Percentiles rank a stretch among this genome's conserved stretches.
Evolutionary conservation across 805 yeast species (phyloP).

Genomic region (Saccharomyces paradoxus): DNA sequence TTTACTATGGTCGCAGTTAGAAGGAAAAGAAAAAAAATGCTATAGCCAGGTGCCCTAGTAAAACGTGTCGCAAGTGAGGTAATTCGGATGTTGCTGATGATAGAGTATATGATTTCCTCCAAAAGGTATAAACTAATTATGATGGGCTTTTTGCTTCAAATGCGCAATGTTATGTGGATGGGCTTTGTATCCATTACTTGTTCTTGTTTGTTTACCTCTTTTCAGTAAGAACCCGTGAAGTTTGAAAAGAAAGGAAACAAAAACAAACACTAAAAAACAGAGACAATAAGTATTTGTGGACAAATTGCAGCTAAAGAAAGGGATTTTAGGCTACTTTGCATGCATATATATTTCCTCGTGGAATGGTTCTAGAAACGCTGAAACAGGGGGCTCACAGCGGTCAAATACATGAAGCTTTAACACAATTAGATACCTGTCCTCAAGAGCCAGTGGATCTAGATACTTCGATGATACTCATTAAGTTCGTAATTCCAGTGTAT

Average conservation of each 20-base stretch:
- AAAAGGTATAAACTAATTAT: not conserved
- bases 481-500: conserved; percentile 16
- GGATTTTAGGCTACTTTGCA: not conserved
- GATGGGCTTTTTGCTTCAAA: not conserved
- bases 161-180: not conserved
- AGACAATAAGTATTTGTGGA: not conserved
- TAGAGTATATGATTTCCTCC: not conserved
- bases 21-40: not conserved
- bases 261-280: not conserved
- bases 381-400: not conserved
- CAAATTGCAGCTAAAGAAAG: not conserved
- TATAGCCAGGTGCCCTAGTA: not conserved
- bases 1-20: not conserved
- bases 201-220: not conserved
- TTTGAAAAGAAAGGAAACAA: not conserved
- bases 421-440: not conserved
- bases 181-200: not conserved
- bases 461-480: conserved; percentile 2
- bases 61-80: not conserved
- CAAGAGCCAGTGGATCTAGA: not conserved
- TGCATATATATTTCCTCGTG: not conserved
- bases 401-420: not conserved
- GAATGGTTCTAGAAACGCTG: not conserved
- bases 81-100: not conserved
- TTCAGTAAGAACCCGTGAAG: not conserved